Conservation (phyloP, 805 yeast genomes). For the Candida easanensis region DNA sequence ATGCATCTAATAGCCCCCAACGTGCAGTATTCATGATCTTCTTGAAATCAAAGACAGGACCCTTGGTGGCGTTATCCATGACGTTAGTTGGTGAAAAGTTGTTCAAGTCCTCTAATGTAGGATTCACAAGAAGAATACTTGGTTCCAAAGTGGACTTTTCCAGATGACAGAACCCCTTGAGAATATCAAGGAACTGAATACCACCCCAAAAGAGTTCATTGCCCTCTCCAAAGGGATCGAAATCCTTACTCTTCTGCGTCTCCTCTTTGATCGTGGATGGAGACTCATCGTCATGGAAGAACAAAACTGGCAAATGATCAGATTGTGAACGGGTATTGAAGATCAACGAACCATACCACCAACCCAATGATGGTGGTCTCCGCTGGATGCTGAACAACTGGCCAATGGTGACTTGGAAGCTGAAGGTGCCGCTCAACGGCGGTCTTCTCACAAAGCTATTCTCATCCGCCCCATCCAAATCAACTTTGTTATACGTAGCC, state of each 20-base stretch:
- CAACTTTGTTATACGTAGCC: constrained; percentile 47
- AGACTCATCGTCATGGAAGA: constrained; percentile 89
- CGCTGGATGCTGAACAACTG: constrained; percentile 76
- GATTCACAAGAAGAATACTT: constrained; percentile 73
- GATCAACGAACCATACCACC: constrained; percentile 90
- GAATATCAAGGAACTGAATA: constrained; percentile 57
- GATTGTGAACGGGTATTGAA: constrained; percentile 60
- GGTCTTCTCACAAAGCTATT: constrained; percentile 50
- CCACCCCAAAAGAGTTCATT: constrained; percentile 89
- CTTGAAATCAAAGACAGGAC: constrained; percentile 31
- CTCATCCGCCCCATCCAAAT: constrained; percentile 31
- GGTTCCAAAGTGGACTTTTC: constrained; percentile 72
- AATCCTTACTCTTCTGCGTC: constrained; percentile 54
- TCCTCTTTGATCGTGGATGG: constrained; percentile 69
- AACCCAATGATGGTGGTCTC: constrained; percentile 77
- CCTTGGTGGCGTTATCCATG: constrained; percentile 8
- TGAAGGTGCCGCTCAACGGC: constrained; percentile 48
- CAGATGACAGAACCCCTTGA: constrained; percentile 55
- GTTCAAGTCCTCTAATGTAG: constrained; percentile 49
- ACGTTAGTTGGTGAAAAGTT: constrained; percentile 31
- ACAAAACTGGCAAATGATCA: constrained; percentile 74
- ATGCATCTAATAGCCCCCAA: constrained; percentile 82
- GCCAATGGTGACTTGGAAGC: constrained; percentile 61
- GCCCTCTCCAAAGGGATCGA: constrained; percentile 67
- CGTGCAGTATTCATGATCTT: constrained; percentile 64